Evolutionary conservation across 805 yeast species (phyloP), one percentile per base, ranked within the genome.

Genomic region (Kodamaea fukazawae): DNA sequence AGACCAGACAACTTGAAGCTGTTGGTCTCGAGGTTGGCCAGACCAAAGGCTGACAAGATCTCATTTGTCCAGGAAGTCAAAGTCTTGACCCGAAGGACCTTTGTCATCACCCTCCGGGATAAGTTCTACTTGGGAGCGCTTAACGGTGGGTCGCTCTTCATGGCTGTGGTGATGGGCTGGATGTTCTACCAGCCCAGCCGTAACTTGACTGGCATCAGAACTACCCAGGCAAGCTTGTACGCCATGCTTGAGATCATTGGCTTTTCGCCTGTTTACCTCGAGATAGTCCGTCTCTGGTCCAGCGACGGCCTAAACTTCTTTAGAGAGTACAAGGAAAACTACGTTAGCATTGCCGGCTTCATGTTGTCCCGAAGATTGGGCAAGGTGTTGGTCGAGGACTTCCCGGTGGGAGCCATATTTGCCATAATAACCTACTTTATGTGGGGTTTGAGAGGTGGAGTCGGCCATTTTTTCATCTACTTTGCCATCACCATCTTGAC

Each of bases 401-500:
- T 56, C 7, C 61, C 61, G 10, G 47, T 56, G 28, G 45, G 46
- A 14, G 40, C 53, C 9, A 38, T 57, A 4, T 57, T 53, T 35
- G 46, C 58, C 2, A 36, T 41, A 1, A 46, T 54, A 14, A 51
- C 61, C 5, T 57, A 53, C 43, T 57, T 54, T 38, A 56, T 57
- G 60, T 49, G 56, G 55, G 61, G 60, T 4, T 44, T 57, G 29
- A 38, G 61, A 12, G 48, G 50, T 13, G 52, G 55, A 14, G 57
- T 46, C 2, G 47, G 48, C 3, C 55, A 41, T 29, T 87, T 83
- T 53, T 83, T 82, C 46, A 68, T 77, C 2, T 87, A 72, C 58
- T 83, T 83, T 57, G 71, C 80, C 3, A 71, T 78, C 5, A 66
- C 71, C 7, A 54, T 86, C n/a, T 48, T 86, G 20, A 73, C 71